Base-by-base conservation (phyloP, 1,139 yeast species). In the Sugiyamaella paludigena region DNA sequence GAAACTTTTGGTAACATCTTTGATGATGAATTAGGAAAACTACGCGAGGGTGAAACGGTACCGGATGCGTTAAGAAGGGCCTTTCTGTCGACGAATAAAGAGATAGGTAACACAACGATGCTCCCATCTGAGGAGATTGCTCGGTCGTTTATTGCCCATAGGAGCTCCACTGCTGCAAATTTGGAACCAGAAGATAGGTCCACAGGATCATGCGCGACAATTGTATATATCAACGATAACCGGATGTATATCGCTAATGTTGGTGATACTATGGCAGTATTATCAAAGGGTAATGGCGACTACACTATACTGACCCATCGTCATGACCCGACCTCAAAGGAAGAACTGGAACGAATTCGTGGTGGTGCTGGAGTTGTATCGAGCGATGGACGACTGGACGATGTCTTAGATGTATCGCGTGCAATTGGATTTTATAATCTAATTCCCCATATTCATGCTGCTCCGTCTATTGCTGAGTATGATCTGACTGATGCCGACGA, bases 321-420 rank as follows among this genome's bases (percentile, higher is more conserved):
- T 48, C 97, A 92, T 64, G 89, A 84, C 54, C 96, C 98, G 5
- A 84, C 95, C 5, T 80, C 78, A 41, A 76, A 87, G 40, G 75
- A 74, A 29, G 98, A 92, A 64, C 84, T 91, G 60, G 94, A 87
- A 58, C 75, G 96, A 60, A 87, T 94, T 44, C 76, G 98, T 60
- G 87, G 87, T 2, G 81, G 95, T 16, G 98, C 98, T 45, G 98
- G 98, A 1, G 84, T 79, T 63, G 96, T 92, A 13, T 80, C 88
- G 2, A 85, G 88, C 11, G 86, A 85, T 60, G 96, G 95, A 51
- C 82, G 83, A 51, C 76, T 92, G 43, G 96, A 91, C 65, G 95
- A 94, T 40, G 83, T 80, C 35, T 76, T 88, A 26, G 83, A 82
- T 44, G 86, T 89, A 36, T 87, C 97, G 1, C 78, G 98, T 58